phyloP scores from a whole-genome alignment of 768 basidiomycete species.

The Crepidotus variabilis region DNA sequence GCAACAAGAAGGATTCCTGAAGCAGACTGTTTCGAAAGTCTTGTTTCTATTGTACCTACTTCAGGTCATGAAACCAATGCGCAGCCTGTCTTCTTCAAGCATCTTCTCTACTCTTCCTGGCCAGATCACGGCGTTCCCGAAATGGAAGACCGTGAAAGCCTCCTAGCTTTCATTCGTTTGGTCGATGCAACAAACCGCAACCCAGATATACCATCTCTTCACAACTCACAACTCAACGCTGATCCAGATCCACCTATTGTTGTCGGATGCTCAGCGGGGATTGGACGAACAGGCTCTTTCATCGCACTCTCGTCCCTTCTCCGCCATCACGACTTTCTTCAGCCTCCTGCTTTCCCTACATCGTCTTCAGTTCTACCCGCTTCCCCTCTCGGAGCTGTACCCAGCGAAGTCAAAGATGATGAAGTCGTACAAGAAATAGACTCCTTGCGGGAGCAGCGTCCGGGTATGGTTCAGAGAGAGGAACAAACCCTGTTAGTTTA shows the following conservation, averaged over 20 bases:
- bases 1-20: constrained; percentile 42
- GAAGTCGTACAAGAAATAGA: constrained; percentile 71
- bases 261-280: constrained; percentile 82
- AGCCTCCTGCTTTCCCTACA: constrained; percentile 26
- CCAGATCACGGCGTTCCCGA: constrained; percentile 83
- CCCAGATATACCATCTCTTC: constrained; percentile 12
- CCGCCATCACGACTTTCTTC: constrained; percentile 45
- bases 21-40: constrained; percentile 60
- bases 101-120: constrained; percentile 75
- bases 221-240: constrained; percentile 10
- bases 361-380: constrained; percentile 31
- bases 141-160: constrained; percentile 50
- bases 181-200: constrained; percentile 47
- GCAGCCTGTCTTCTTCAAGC: constrained; percentile 52
- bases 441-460: constrained; percentile 73
- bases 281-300: constrained; percentile 85
- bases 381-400: constrained; percentile 59
- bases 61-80: constrained; percentile 15
- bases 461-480: constrained; percentile 74
- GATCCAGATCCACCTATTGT: constrained; percentile 75
- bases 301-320: constrained; percentile 77
- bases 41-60: constrained; percentile 46
- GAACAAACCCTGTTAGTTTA: constrained; percentile 69
- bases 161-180: constrained; percentile 53
- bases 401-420: constrained; percentile 46